Percentiles rank a stretch among this genome's conserved stretches.
Evolutionary conservation across 192 early-diverging fungal genomes (phyloP).

Genomic region (Oehlia diaphana): DNA sequence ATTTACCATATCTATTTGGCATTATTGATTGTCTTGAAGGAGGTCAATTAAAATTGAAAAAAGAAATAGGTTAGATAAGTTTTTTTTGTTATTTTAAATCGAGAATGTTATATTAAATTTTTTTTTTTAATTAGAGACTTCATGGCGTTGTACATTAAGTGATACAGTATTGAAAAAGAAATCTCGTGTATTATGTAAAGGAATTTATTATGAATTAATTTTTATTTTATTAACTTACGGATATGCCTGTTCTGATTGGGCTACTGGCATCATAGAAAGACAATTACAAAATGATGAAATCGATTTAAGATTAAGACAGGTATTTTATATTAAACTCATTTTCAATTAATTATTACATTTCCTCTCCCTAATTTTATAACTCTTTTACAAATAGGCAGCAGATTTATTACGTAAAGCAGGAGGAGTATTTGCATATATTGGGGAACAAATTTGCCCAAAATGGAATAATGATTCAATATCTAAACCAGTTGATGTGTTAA

Average conservation of each 20-base stretch:
- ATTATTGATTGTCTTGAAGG: slow-evolving; percentile 42
- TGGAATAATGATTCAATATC: slow-evolving; percentile 36
- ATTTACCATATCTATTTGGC: slow-evolving; percentile 48
- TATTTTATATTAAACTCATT: background rate
- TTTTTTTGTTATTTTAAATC: background rate
- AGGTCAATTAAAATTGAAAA: slow-evolving; percentile 35
- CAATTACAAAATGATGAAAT: slow-evolving; percentile 25
- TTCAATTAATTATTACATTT: background rate
- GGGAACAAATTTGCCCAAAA: slow-evolving; percentile 45
- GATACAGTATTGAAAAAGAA: slow-evolving; percentile 48
- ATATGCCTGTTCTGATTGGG: slow-evolving; percentile 48
- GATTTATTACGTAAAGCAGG: slow-evolving; percentile 54
- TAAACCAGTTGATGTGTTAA: slow-evolving; percentile 35
- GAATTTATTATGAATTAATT: slow-evolving; percentile 55
- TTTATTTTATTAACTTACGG: slow-evolving; percentile 58
- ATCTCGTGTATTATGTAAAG: slow-evolving; percentile 47
- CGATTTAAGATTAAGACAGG: slow-evolving; percentile 23
- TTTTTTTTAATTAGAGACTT: slow-evolving; percentile 44
- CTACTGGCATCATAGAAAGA: slow-evolving; percentile 29
- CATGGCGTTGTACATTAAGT: slow-evolving; percentile 57
- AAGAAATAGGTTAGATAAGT: slow-evolving; percentile 32
- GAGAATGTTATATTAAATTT: background rate
- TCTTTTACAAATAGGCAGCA: slow-evolving; percentile 36
- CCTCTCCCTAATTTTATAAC: background rate
- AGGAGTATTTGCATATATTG: slow-evolving; percentile 53